Evolutionary conservation across 2,329 filamentous ascomycete genomes (phyloP).

Genomic region (Fusarium luffae): DNA sequence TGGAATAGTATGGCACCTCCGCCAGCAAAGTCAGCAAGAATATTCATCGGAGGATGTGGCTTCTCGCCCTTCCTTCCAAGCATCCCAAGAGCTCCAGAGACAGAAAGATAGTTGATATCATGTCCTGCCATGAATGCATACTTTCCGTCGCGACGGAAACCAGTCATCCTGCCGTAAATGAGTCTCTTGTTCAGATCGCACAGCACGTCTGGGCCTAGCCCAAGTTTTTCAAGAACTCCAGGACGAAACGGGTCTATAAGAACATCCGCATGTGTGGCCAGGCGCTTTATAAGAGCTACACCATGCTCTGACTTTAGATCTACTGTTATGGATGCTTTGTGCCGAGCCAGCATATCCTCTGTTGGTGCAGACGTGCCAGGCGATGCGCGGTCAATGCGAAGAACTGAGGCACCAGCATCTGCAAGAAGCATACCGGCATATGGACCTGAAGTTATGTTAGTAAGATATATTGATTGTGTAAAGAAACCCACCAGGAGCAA

Average conservation of each 20-base stretch:
- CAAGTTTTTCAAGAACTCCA: constrained; percentile 86
- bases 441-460: constrained; percentile 66
- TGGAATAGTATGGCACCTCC: constrained; percentile 85
- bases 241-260: constrained; percentile 95
- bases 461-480: background rate
- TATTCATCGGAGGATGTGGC: constrained; percentile 83
- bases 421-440: constrained; percentile 90
- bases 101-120: constrained; percentile 96
- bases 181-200: constrained; percentile 76
- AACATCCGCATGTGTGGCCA: constrained; percentile 80
- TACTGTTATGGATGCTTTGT: constrained; percentile 82
- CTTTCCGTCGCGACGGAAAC: constrained; percentile 86
- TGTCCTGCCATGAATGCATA: constrained; percentile 92
- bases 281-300: constrained; percentile 71
- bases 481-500: constrained; percentile 66
- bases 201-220: constrained; percentile 77
- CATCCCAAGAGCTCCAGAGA: constrained; percentile 81
- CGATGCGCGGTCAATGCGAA: constrained; percentile 81
- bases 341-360: constrained; percentile 79
- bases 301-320: constrained; percentile 78
- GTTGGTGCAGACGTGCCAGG: constrained; percentile 61
- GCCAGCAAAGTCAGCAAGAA: constrained; percentile 91
- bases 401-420: constrained; percentile 87
- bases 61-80: constrained; percentile 76
- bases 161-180: constrained; percentile 87